Percentiles rank a stretch among this genome's conserved stretches.
Conservation (phyloP, 2,329 filamentous ascomycete species). For the Penicillium brevicompactum region DNA sequence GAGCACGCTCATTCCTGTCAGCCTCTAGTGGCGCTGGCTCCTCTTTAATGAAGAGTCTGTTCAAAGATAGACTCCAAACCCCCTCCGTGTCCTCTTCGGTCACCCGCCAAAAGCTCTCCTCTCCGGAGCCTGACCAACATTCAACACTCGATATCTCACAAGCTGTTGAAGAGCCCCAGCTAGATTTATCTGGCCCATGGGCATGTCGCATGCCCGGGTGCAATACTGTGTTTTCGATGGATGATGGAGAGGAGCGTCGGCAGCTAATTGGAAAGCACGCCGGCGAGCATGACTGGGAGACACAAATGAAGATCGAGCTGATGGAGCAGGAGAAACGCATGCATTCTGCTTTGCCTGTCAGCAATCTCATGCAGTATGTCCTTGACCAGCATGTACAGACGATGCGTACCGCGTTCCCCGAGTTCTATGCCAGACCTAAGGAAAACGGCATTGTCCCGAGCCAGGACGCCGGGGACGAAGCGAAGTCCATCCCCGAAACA, state of each 20-base stretch:
- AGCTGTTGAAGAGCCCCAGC: not conserved
- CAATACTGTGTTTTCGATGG: conserved; percentile 13
- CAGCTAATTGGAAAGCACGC: conserved; percentile 24
- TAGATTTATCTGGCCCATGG: conserved; percentile 17
- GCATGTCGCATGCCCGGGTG: conserved; percentile 25
- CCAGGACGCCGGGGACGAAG: not conserved
- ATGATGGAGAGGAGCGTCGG: conserved; percentile 18
- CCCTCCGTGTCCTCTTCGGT: not conserved
- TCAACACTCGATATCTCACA: conserved; percentile 1
- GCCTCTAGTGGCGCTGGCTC: conserved; percentile 13
- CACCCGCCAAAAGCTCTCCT: not conserved
- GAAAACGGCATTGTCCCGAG: not conserved
- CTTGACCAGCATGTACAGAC: conserved; percentile 24
- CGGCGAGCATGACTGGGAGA: conserved; percentile 27
- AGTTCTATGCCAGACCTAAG: conserved; percentile 16
- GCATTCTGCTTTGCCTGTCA: conserved; percentile 24
- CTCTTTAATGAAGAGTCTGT: conserved; percentile 22
- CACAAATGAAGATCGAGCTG: conserved; percentile 27
- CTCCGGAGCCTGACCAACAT: conserved; percentile 5
- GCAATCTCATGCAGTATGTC: conserved; percentile 27
- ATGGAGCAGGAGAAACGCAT: conserved; percentile 26
- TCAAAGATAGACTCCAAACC: conserved; percentile 13
- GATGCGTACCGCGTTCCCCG: conserved; percentile 27
- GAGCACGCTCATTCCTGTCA: conserved; percentile 12
- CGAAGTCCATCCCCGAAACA: not conserved